Evolutionary conservation across 192 early-diverging fungal genomes (phyloP).

Genomic region (Coemansia erecta): DNA sequence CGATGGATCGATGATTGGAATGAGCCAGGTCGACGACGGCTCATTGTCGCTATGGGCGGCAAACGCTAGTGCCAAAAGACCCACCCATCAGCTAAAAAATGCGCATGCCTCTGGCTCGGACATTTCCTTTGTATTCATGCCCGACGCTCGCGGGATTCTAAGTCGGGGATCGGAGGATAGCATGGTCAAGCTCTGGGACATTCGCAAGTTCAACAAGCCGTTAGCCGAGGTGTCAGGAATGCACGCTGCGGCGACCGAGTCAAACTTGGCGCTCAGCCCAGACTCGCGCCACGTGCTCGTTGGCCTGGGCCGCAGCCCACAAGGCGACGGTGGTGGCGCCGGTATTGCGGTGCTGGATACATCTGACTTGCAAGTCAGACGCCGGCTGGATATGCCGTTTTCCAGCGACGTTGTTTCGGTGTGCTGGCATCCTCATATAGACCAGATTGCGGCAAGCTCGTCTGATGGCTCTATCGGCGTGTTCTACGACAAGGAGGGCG

Average conservation of each 20-base stretch:
- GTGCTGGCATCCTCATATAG: conserved; percentile 83
- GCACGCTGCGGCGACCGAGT: conserved; percentile 66
- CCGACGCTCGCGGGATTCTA: conserved; percentile 63
- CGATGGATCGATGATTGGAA: conserved; percentile 56
- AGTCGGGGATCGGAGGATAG: conserved; percentile 80
- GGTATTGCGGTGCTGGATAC: conserved; percentile 19
- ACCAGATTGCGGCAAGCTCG: conserved; percentile 84
- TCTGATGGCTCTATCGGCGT: conserved; percentile 73
- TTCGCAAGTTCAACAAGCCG: conserved; percentile 57
- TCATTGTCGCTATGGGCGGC: conserved; percentile 74
- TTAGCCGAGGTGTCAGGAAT: conserved; percentile 58
- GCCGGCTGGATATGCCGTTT: background rate
- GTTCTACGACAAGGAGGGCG: conserved; percentile 69
- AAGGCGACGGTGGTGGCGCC: background rate
- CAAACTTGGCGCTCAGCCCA: conserved; percentile 82
- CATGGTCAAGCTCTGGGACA: conserved; percentile 91
- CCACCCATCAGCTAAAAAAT: conserved; percentile 60
- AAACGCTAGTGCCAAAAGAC: conserved; percentile 55
- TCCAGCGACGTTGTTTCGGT: conserved; percentile 65
- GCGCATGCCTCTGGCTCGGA: conserved; percentile 71
- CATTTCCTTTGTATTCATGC: conserved; percentile 69
- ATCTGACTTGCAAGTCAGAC: conserved; percentile 1
- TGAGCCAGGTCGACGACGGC: conserved; percentile 68
- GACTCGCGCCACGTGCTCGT: conserved; percentile 75
- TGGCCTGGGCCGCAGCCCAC: conserved; percentile 41